Percentiles rank a stretch among this genome's conserved stretches.
Conservation (phyloP, 768 basidiomycete species). For the Wakefieldia striispora region DNA sequence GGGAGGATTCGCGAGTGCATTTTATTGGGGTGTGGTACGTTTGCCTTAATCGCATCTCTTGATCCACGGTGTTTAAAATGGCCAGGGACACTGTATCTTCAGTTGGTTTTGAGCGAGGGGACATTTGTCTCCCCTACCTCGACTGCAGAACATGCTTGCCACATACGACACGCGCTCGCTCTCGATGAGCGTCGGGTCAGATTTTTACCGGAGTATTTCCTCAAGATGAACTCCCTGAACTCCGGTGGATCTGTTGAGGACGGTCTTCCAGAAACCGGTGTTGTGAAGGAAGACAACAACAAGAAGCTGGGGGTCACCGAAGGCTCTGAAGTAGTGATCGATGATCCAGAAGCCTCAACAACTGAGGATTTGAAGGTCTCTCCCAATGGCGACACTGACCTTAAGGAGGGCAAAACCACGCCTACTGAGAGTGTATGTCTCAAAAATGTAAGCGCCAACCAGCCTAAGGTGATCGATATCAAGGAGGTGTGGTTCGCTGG, state of each 20-base stretch:
- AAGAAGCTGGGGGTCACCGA: too few relatives aligned
- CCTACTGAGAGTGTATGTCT: too few relatives aligned
- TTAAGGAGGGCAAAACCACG: too few relatives aligned
- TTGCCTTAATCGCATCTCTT: not conserved
- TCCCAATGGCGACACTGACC: too few relatives aligned
- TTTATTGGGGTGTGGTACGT: conserved; percentile 55
- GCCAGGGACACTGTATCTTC: conserved; percentile 67
- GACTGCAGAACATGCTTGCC: conserved; percentile 51
- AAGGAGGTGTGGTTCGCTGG: conserved; percentile 70
- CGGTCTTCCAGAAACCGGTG: too few relatives aligned
- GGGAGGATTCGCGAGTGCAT: conserved; percentile 41
- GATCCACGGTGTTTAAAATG: not conserved
- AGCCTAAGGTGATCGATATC: too few relatives aligned
- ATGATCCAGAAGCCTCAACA: too few relatives aligned
- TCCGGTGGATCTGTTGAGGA: too few relatives aligned
- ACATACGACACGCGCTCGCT: conserved; percentile 62
- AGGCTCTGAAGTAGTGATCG: too few relatives aligned
- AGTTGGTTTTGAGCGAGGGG: conserved; percentile 49
- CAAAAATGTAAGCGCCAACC: too few relatives aligned
- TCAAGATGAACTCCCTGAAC: conserved; percentile 25
- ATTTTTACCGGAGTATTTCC: conserved; percentile 46
- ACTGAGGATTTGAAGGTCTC: too few relatives aligned
- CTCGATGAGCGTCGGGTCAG: conserved; percentile 62
- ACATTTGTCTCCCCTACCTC: conserved; percentile 52
- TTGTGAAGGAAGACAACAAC: not conserved